Percentiles rank a stretch among this genome's conserved stretches.
These are phyloP conservation scores for Bacterosira constricta DNA, from an alignment of 108 stramenopile species.

Conservation along the genomic window DNA sequence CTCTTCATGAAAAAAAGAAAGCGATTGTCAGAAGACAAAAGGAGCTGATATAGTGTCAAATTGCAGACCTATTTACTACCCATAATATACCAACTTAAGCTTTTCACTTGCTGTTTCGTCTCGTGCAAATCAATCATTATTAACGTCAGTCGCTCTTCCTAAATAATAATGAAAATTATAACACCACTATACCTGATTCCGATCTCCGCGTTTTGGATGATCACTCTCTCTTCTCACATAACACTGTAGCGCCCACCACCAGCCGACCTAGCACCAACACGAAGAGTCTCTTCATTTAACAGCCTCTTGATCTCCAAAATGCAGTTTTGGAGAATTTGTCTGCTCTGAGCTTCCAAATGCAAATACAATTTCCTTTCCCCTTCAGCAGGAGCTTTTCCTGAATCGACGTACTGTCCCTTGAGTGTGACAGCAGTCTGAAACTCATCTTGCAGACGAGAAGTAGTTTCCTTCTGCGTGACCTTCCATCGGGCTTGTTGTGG, in stretches of 20 bases:
- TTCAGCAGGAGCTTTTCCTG: constrained; percentile 64
- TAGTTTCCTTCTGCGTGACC: constrained; percentile 88
- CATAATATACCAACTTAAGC: no score
- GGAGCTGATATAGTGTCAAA: no score
- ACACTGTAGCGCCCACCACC: constrained; percentile 38
- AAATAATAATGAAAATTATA: constrained; percentile 1
- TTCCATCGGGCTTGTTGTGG: constrained; percentile 90
- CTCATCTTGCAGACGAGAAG: constrained; percentile 87
- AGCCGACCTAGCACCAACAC: constrained; percentile 64
- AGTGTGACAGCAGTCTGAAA: constrained; percentile 91
- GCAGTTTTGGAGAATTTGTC: constrained; percentile 73
- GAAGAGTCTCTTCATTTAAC: constrained; percentile 93
- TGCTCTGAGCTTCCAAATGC: constrained; percentile 84
- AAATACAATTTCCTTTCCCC: constrained; percentile 84
- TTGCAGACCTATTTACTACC: no score
- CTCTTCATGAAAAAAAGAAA: no score
- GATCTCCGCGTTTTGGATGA: no score
- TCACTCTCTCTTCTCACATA: constrained; percentile 1
- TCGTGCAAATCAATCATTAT: no score
- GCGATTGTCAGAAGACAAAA: no score
- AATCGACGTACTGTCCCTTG: constrained; percentile 81
- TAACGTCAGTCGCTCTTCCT: no score
- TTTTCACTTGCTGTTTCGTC: no score
- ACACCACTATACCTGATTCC: no score
- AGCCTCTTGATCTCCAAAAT: constrained; percentile 86